Conservation (phyloP, 352 stramenopile species). For the Pythium brassicae region DNA sequence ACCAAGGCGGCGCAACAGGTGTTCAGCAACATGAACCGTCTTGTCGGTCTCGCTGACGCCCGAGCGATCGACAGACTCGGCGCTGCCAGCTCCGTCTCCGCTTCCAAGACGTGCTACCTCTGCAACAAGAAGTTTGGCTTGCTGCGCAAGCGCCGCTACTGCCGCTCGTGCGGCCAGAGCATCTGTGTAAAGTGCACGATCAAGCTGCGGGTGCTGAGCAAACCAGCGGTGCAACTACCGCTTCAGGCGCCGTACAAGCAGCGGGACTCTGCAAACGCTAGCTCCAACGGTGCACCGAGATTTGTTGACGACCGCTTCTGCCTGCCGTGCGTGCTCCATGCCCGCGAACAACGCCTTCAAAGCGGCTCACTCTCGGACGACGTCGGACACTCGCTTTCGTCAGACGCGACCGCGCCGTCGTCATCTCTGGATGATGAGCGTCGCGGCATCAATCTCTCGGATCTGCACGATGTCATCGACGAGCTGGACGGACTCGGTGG, state of each 20-base stretch:
- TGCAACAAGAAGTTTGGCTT: slow-evolving; percentile 14
- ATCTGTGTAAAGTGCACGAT: slow-evolving; percentile 12
- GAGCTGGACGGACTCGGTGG: not conserved
- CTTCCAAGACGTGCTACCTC: slow-evolving; percentile 8
- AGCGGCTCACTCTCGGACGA: slow-evolving; percentile 4
- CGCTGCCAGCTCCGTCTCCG: not conserved
- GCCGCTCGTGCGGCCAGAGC: slow-evolving; percentile 7
- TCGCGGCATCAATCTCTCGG: slow-evolving; percentile 2
- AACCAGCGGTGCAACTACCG: too few relatives aligned
- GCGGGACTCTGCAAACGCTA: slow-evolving; percentile 6
- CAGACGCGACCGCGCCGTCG: slow-evolving; percentile 2
- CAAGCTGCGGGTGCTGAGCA: slow-evolving; percentile 4
- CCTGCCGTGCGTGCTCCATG: slow-evolving; percentile 11
- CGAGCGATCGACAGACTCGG: slow-evolving; percentile 4
- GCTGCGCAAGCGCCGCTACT: slow-evolving; percentile 4
- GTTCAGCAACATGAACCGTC: slow-evolving; percentile 8
- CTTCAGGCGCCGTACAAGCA: too few relatives aligned
- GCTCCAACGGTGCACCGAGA: not conserved
- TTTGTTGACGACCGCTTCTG: slow-evolving; percentile 12
- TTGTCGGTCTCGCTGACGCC: slow-evolving; percentile 9
- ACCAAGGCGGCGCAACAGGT: slow-evolving; percentile 9
- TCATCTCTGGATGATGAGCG: not conserved
- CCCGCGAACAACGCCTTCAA: slow-evolving; percentile 2
- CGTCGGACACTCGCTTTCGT: not conserved
- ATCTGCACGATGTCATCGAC: slow-evolving; percentile 3